Percentiles rank a stretch among this genome's conserved stretches.
These are phyloP conservation scores for Backusella liffmaniae DNA, from an alignment of 192 early-diverging fungal genomes.

Conservation along the genomic window DNA sequence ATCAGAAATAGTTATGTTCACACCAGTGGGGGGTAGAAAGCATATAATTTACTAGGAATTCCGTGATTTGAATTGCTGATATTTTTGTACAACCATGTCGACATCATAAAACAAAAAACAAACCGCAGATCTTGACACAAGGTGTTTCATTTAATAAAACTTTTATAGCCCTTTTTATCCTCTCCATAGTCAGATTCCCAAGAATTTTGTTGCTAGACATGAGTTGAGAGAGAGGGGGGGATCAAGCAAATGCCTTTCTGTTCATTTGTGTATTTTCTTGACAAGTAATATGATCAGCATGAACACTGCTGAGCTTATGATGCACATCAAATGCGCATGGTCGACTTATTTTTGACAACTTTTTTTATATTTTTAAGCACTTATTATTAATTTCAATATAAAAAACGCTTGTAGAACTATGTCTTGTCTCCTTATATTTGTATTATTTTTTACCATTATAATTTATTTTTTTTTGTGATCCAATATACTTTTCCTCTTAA, in stretches of 20 bases:
- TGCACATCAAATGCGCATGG: constrained; percentile 1
- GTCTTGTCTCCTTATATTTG: background rate
- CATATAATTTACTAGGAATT: no score
- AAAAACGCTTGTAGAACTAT: background rate
- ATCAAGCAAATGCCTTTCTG: background rate
- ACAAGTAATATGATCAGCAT: constrained; percentile 3
- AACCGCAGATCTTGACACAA: background rate
- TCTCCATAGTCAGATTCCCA: background rate
- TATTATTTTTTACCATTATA: background rate
- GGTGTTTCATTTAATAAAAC: background rate
- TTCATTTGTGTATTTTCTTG: background rate
- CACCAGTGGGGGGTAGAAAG: no score
- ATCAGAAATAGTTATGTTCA: no score
- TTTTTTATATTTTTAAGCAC: background rate
- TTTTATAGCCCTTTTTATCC: no score
- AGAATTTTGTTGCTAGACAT: background rate
- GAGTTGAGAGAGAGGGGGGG: background rate
- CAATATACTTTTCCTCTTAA: background rate
- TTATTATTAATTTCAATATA: background rate
- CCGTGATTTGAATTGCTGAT: background rate
- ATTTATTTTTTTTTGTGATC: background rate
- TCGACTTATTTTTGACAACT: background rate
- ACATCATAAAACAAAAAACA: background rate
- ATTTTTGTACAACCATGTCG: background rate
- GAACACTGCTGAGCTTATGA: background rate